Evolutionary conservation across 2,329 filamentous ascomycete species (phyloP).

Genomic region (Diaporthe batatas): DNA sequence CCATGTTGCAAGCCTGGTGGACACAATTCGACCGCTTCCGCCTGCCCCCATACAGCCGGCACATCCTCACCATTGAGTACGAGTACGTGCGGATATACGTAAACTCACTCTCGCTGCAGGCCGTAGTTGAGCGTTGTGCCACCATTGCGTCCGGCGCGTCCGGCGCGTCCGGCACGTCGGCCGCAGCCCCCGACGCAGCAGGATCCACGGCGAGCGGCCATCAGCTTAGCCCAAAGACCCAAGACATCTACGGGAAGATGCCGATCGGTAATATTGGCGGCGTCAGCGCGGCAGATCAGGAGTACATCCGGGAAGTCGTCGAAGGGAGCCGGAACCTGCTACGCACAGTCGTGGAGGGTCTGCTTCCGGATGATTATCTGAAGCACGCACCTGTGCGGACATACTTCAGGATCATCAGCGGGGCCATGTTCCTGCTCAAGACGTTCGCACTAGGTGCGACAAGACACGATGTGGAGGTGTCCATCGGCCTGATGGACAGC

Average conservation of each 20-base stretch:
- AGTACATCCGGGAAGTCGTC: conserved; percentile 82
- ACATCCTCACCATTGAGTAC: conserved; percentile 93
- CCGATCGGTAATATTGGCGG: conserved; percentile 74
- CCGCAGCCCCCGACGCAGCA: conserved; percentile 51
- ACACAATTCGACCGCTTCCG: conserved; percentile 84
- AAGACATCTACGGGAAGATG: conserved; percentile 74
- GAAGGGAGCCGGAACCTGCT: conserved; percentile 83
- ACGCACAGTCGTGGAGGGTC: conserved; percentile 80
- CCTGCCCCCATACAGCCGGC: conserved; percentile 73
- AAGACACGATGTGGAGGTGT: conserved; percentile 81
- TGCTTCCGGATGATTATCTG: conserved; percentile 80
- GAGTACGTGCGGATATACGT: conserved; percentile 95
- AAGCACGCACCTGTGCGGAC: conserved; percentile 87
- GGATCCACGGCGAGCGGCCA: conserved; percentile 48
- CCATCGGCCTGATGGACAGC: conserved; percentile 80
- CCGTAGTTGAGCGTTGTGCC: conserved; percentile 92
- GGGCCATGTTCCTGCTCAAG: conserved; percentile 87
- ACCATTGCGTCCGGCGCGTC: conserved; percentile 72
- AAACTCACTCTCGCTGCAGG: conserved; percentile 93
- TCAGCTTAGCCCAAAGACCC: conserved; percentile 72
- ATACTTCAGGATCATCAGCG: conserved; percentile 88
- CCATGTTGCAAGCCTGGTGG: conserved; percentile 83
- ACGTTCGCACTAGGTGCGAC: conserved; percentile 86
- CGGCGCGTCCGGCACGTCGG: conserved; percentile 48
- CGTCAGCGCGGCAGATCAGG: conserved; percentile 75